Conservation (phyloP, 495 filamentous ascomycete species). For the Coniosporium apollinis region DNA sequence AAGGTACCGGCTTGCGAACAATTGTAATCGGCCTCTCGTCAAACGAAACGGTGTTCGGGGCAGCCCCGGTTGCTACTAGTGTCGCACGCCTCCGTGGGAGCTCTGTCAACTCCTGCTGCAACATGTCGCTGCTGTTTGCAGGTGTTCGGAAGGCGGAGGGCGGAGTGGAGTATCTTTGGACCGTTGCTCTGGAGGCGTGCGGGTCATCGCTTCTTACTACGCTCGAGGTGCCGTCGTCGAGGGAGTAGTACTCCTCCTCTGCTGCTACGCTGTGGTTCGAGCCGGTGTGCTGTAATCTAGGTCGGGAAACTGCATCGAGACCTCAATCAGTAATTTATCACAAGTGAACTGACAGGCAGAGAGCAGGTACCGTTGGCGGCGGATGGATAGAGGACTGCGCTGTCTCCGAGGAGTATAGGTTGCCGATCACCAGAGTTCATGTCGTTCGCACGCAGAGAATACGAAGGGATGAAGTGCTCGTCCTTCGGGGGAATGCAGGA, state of each 20-base stretch:
- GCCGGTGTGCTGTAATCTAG: conserved; percentile 33
- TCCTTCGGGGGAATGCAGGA: too few relatives aligned
- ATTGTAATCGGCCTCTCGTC: too few relatives aligned
- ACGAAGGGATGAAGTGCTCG: too few relatives aligned
- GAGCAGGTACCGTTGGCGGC: too few relatives aligned
- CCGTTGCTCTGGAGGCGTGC: conserved; percentile 14
- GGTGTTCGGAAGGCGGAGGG: conserved; percentile 19
- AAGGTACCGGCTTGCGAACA: neutral
- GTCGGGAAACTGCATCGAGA: conserved; percentile 18
- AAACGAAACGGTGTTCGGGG: too few relatives aligned
- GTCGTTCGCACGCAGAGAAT: too few relatives aligned
- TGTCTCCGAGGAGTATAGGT: too few relatives aligned
- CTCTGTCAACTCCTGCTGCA: conserved; percentile 1
- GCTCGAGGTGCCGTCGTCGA: conserved; percentile 32
- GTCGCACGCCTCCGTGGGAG: neutral
- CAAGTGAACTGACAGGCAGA: too few relatives aligned
- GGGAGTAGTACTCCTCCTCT: conserved; percentile 54
- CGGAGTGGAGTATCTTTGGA: conserved; percentile 31
- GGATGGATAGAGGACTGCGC: too few relatives aligned
- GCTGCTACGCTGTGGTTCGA: conserved; percentile 46
- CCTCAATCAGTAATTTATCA: conserved; percentile 2
- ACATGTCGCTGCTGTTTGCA: conserved; percentile 2
- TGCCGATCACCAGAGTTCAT: too few relatives aligned
- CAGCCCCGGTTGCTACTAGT: neutral
- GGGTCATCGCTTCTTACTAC: conserved; percentile 10